phyloP scores from a whole-genome alignment of 1,139 yeast species.

The Oligophagozyma castellii region DNA sequence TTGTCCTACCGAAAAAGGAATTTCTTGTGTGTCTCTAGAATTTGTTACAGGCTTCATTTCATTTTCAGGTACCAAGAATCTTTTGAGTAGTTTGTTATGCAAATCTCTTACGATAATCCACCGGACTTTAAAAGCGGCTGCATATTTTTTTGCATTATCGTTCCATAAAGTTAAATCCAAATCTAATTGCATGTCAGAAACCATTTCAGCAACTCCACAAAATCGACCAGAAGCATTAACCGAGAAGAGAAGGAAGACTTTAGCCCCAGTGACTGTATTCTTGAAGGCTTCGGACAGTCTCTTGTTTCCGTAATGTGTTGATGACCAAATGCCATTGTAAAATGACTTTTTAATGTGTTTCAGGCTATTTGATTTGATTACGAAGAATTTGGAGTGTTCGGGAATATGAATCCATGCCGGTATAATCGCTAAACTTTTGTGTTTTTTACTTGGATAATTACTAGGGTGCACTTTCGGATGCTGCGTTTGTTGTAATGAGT shows the following conservation, averaged over 20 bases:
- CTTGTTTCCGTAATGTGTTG: conserved; percentile 43
- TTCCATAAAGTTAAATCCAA: conserved; percentile 35
- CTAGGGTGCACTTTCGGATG: no score
- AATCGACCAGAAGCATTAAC: conserved; percentile 48
- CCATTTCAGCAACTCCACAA: conserved; percentile 52
- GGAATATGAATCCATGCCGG: conserved; percentile 21
- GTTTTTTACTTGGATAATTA: no score
- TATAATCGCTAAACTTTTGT: conserved; percentile 9
- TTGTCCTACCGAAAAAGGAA: conserved; percentile 30
- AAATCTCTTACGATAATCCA: conserved; percentile 42
- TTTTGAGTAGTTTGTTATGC: conserved; percentile 34
- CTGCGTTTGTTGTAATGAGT: no score
- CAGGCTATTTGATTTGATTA: conserved; percentile 40
- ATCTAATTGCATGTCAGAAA: conserved; percentile 27
- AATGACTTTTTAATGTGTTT: conserved; percentile 39
- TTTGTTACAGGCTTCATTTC: conserved; percentile 41
- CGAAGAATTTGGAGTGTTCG: conserved; percentile 33
- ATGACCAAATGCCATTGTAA: conserved; percentile 41
- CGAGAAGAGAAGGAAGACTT: conserved; percentile 39
- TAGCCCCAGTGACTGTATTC: conserved; percentile 12
- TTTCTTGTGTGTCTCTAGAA: conserved; percentile 50
- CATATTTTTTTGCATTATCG: conserved; percentile 36
- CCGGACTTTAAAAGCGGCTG: conserved; percentile 37
- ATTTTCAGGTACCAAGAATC: conserved; percentile 32
- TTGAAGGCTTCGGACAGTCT: conserved; percentile 32